Percentiles rank a stretch among this genome's conserved stretches.
Evolutionary conservation across 106 monocot genomes (phyloP).

Genomic region (Ottelia alismoides): DNA sequence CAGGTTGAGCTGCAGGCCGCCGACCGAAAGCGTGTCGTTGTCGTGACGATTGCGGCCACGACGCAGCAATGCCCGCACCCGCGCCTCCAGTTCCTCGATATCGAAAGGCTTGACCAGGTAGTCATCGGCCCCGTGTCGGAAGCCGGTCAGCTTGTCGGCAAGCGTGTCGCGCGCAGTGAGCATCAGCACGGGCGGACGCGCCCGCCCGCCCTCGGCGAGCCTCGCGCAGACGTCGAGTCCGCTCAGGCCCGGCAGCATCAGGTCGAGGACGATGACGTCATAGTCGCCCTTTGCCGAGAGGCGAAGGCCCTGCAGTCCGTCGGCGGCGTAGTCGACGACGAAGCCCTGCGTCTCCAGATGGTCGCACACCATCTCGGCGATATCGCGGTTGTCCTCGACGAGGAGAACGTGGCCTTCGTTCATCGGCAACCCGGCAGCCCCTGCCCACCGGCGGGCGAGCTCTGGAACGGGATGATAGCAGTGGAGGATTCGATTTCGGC

Average conservation of each 20-base stretch:
- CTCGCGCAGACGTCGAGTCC: not conserved
- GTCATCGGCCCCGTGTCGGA: not conserved
- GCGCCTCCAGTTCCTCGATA: not conserved
- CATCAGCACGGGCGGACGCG: not conserved
- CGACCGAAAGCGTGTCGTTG: not conserved
- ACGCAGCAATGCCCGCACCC: not conserved
- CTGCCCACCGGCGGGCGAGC: too few species aligned
- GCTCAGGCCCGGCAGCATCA: not conserved
- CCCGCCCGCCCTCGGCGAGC: not conserved
- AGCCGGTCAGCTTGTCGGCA: not conserved
- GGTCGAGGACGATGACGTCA: too few species aligned
- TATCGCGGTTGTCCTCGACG: too few species aligned
- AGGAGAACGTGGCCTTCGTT: too few species aligned
- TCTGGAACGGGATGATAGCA: too few species aligned
- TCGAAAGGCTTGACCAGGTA: not conserved
- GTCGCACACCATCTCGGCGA: too few species aligned
- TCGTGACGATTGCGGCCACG: not conserved
- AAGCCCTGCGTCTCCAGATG: too few species aligned
- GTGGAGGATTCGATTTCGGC: too few species aligned
- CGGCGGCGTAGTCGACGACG: too few species aligned
- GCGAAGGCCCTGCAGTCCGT: too few species aligned
- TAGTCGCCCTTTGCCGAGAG: too few species aligned
- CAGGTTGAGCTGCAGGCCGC: not conserved
- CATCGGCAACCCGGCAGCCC: too few species aligned
- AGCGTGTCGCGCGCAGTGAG: not conserved